Base-by-base conservation (phyloP, 805 yeast genomes). In the Isabelozyma heimii region DNA sequence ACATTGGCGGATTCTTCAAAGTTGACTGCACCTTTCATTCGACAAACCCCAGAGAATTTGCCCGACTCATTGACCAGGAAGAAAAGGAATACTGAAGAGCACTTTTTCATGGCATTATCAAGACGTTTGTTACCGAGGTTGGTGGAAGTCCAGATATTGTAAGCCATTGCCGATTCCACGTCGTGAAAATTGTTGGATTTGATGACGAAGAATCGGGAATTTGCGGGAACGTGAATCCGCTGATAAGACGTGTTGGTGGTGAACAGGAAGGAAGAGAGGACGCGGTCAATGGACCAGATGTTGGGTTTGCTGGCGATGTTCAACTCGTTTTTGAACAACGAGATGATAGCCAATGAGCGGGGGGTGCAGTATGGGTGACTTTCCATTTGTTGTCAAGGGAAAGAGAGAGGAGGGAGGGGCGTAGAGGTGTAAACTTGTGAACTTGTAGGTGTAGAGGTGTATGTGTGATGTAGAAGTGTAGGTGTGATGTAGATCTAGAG, bases 51-150 rank as follows among this genome's bases (percentile, higher is more conserved):
- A 60, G 83, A 80, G 55, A 82, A 82, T 49, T 71, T 74, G 0
- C 85, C 84, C 12, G 83, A 77, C 2, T 74, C 73, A 56, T 82
- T 82, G 1, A 82, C 85, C 54, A 83, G 81, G 56, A 81, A 83
- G 53, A 83, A 75, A 24, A 83, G 61, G 52, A 69, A 78, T 0
- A 83, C 60, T 44, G 73, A 71, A 1, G 65, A 67, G 45, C 45
- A 14, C 54, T 44, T 27, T 45, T 28, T 61, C 64, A 4, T 54
- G 53, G 48, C 52, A 82, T 84, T 81, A 42, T 76, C 69, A 42
- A 83, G 65, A 45, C 85, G 65, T 50, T 70, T 75, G 54, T 82
- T 82, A 0, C 87, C 87, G 45, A 75, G 65, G 28, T 72, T 78
- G 0, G 87, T 82, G 0, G 86, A 81, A 0, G 85, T 73, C 87